phyloP scores from a whole-genome alignment of 2,329 filamentous ascomycete species.

The Emmonsiellopsis sp. region DNA sequence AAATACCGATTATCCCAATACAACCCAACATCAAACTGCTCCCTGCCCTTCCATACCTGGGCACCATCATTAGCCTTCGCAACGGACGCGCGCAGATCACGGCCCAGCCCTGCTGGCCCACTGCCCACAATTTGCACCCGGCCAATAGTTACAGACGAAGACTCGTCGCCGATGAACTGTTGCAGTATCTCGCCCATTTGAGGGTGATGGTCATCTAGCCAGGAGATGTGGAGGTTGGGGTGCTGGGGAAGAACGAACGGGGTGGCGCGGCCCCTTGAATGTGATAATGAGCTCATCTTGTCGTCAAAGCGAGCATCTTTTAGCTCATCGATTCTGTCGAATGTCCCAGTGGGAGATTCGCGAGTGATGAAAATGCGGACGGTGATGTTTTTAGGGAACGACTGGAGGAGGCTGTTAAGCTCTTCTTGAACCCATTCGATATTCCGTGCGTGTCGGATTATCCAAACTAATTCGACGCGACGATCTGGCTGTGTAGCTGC shows the following conservation, averaged over 20 bases:
- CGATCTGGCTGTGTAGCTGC: conserved; percentile 12
- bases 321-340: neutral
- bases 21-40: conserved; percentile 47
- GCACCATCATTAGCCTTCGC: conserved; percentile 44
- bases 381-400: conserved; percentile 40
- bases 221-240: neutral
- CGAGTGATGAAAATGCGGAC: conserved; percentile 54
- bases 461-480: conserved; percentile 55
- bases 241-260: neutral
- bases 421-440: conserved; percentile 52
- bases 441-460: conserved; percentile 47
- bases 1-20: conserved; percentile 51
- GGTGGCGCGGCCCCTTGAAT: conserved; percentile 7
- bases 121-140: conserved; percentile 51
- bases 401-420: conserved; percentile 30
- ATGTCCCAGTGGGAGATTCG: neutral
- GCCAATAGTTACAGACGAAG: conserved; percentile 33
- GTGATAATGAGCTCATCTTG: conserved; percentile 13
- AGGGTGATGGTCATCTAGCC: conserved; percentile 30
- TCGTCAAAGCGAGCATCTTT: neutral
- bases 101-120: conserved; percentile 52
- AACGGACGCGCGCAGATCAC: conserved; percentile 47
- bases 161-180: conserved; percentile 35
- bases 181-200: conserved; percentile 40
- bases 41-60: conserved; percentile 51